These are phyloP conservation scores for Bolboschoenoplectus hybrid DNA, from an alignment of 202 grass and related monocot genomes.

Conservation along the genomic window DNA sequence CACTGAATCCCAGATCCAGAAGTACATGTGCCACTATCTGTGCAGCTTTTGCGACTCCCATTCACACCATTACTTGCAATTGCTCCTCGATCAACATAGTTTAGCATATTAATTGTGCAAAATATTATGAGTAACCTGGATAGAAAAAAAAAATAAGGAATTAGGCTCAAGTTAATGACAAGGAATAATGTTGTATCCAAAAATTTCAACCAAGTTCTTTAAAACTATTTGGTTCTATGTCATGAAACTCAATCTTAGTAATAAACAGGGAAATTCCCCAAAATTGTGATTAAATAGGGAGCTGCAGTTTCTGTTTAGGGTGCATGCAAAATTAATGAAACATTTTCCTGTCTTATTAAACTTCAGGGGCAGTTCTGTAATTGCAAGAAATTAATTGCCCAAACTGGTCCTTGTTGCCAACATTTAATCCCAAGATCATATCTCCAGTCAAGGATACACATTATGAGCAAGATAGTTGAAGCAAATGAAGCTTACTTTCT, in stretches of 20 bases:
- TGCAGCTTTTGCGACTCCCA: constrained; percentile 72
- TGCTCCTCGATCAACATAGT: constrained; percentile 92
- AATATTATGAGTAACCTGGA: constrained; percentile 93
- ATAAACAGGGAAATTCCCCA: constrained; percentile 19
- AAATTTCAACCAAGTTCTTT: constrained; percentile 20
- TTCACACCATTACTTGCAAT: constrained; percentile 99
- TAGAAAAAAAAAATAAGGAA: constrained; percentile 24
- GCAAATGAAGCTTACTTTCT: constrained; percentile 9
- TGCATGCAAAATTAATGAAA: neutral
- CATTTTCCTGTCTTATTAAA: neutral
- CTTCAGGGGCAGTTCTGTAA: neutral
- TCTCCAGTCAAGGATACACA: neutral
- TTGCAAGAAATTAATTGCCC: neutral
- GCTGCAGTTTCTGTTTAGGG: neutral
- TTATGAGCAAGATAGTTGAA: neutral
- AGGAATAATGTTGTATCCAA: neutral
- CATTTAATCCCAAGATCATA: neutral
- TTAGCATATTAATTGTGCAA: constrained; percentile 95
- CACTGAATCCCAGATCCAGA: constrained; percentile 97
- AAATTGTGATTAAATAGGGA: neutral
- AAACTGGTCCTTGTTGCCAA: neutral
- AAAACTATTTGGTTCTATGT: neutral
- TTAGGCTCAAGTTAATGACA: neutral
- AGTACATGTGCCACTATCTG: constrained; percentile 64
- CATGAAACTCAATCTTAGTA: constrained; percentile 29